phyloP scores from a whole-genome alignment of 2,329 filamentous ascomycete species.

The Colletotrichum truncatum region DNA sequence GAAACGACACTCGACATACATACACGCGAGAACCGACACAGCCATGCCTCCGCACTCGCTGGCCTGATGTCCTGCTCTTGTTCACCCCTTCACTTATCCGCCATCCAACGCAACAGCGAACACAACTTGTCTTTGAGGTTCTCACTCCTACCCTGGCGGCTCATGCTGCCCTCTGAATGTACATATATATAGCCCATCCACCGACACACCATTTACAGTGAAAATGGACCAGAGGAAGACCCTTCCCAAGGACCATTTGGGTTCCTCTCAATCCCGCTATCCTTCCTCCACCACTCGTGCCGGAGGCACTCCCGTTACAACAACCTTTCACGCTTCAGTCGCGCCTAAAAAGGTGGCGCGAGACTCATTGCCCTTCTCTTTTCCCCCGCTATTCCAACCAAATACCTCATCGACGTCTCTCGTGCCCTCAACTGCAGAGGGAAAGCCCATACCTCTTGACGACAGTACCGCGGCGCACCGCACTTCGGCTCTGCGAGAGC shows the following conservation, averaged over 20 bases:
- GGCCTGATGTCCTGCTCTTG: slow-evolving; percentile 14
- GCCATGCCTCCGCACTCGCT: slow-evolving; percentile 28
- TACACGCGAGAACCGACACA: slow-evolving; percentile 15
- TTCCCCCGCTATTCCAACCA: slow-evolving; percentile 57
- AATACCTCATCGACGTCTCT: slow-evolving; percentile 63
- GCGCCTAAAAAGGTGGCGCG: slow-evolving; percentile 19
- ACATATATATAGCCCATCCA: slow-evolving; percentile 21
- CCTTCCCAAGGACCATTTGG: slow-evolving; percentile 10
- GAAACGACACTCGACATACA: slow-evolving; percentile 8
- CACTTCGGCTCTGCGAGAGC: slow-evolving; percentile 67
- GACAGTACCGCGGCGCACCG: slow-evolving; percentile 64
- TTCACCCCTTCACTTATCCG: background rate
- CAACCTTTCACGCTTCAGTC: slow-evolving; percentile 25
- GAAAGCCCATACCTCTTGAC: slow-evolving; percentile 64
- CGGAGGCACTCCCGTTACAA: background rate
- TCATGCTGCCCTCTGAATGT: slow-evolving; percentile 13
- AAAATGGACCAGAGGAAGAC: slow-evolving; percentile 23
- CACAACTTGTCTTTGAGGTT: slow-evolving; percentile 1
- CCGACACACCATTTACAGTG: slow-evolving; percentile 3
- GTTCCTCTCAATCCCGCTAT: slow-evolving; percentile 16
- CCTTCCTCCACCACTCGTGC: background rate
- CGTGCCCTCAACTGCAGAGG: slow-evolving; percentile 63
- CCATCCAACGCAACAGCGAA: slow-evolving; percentile 12
- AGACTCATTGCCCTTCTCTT: slow-evolving; percentile 55
- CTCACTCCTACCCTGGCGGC: slow-evolving; percentile 10